Conservation (phyloP, 371 early-diverging fungal genomes). For the Mortierella sp. region DNA sequence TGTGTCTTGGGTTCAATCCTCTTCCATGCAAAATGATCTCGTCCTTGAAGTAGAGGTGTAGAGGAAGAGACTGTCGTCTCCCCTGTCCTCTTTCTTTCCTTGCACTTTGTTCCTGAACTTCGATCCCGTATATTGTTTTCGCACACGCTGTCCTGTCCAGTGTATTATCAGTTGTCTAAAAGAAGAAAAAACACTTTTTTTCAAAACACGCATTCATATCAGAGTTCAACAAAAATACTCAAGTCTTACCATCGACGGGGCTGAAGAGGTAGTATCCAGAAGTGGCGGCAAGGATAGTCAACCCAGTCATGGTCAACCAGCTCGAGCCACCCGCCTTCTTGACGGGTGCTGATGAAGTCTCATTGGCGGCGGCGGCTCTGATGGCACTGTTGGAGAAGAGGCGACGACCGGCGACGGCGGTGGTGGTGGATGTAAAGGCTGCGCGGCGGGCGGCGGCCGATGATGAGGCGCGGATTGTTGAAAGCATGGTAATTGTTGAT, state of each 20-base stretch:
- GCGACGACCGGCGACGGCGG: conserved; percentile 26
- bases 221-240: neutral
- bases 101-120: neutral
- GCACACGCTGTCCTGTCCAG: no score
- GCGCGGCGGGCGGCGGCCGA: conserved; percentile 27
- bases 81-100: neutral
- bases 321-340: conserved; percentile 34
- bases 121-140: no score
- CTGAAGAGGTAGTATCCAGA: conserved; percentile 57
- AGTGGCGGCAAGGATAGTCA: conserved; percentile 52
- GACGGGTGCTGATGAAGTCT: conserved; percentile 14
- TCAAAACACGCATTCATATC: neutral
- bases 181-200: neutral
- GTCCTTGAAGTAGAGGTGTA: no score
- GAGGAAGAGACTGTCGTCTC: neutral
- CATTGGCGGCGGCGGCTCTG: conserved; percentile 32
- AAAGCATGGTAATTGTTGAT: conserved; percentile 31
- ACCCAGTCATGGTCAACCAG: conserved; percentile 50
- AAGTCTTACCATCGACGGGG: conserved; percentile 45
- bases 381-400: conserved; percentile 40
- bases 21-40: no score
- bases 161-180: no score
- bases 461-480: conserved; percentile 34
- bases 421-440: conserved; percentile 18
- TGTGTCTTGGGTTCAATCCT: no score